phyloP scores from a whole-genome alignment of 2,329 filamentous ascomycete species.

The Calonectria naviculata region DNA sequence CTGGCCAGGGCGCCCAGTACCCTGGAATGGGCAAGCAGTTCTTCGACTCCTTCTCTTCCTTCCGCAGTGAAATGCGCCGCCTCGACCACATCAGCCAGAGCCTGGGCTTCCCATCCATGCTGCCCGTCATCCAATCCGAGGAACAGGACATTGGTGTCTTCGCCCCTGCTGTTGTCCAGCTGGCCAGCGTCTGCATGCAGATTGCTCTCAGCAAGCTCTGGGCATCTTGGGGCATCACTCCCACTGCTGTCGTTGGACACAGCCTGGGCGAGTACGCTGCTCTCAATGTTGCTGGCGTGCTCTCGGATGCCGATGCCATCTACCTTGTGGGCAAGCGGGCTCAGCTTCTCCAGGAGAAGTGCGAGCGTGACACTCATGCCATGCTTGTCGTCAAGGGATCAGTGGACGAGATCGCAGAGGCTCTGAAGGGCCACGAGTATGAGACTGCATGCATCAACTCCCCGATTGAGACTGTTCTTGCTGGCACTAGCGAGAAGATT shows the following conservation, averaged over 20 bases:
- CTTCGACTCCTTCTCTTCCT: constrained; percentile 43
- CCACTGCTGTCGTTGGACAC: constrained; percentile 59
- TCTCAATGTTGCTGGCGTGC: constrained; percentile 69
- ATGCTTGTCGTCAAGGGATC: constrained; percentile 49
- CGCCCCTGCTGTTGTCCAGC: constrained; percentile 45
- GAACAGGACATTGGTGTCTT: constrained; percentile 23
- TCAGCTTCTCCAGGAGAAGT: constrained; percentile 64
- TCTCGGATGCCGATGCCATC: constrained; percentile 70
- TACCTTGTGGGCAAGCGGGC: constrained; percentile 72
- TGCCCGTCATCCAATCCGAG: constrained; percentile 54
- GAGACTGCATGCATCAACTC: constrained; percentile 71
- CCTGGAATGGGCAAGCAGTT: constrained; percentile 47
- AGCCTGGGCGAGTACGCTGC: constrained; percentile 56
- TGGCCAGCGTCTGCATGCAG: constrained; percentile 51
- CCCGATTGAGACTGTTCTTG: constrained; percentile 66
- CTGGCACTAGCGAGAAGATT: constrained; percentile 27
- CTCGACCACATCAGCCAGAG: constrained; percentile 44
- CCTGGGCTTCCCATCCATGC: constrained; percentile 52
- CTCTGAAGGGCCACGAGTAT: constrained; percentile 39
- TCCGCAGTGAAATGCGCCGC: constrained; percentile 45
- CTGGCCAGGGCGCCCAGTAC: constrained; percentile 55
- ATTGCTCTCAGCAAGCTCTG: constrained; percentile 56
- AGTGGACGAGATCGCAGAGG: constrained; percentile 19
- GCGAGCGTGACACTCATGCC: constrained; percentile 50
- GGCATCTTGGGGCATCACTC: constrained; percentile 51